These are phyloP conservation scores for Capronia americana DNA, from an alignment of 2,329 filamentous ascomycete species.

Conservation along the genomic window DNA sequence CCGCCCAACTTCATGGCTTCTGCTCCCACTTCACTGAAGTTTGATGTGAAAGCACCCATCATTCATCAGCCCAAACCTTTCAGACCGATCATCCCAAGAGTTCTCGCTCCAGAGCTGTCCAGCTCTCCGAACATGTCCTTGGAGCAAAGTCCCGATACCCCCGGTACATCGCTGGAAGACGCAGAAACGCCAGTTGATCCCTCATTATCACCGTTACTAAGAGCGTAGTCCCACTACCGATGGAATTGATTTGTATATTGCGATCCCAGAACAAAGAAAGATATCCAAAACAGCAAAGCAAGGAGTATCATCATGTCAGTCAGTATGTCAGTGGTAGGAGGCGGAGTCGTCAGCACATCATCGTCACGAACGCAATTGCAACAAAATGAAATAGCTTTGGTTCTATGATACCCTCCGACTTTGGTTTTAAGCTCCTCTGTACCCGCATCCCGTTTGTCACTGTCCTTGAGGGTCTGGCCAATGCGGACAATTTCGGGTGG, in stretches of 20 bases:
- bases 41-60: neutral
- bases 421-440: conserved; percentile 11
- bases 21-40: neutral
- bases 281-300: conserved; percentile 9
- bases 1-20: neutral
- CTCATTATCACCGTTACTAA: neutral
- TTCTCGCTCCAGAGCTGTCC: neutral
- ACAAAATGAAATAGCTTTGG: conserved; percentile 16
- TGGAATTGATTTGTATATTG: conserved; percentile 12
- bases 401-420: neutral
- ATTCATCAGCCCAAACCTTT: neutral
- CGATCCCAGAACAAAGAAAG: neutral
- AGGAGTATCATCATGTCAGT: conserved; percentile 2
- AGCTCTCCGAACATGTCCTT: neutral
- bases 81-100: neutral
- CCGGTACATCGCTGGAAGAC: neutral
- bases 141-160: neutral
- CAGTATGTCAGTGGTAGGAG: neutral
- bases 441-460: neutral
- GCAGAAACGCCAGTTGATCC: conserved; percentile 3
- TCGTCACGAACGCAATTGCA: conserved; percentile 5
- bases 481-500: neutral
- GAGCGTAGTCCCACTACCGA: conserved; percentile 1
- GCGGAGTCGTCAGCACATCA: conserved; percentile 5
- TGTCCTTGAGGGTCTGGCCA: neutral